Conservation (phyloP, 2,329 filamentous ascomycete genomes). For the Penicillium sp. region DNA sequence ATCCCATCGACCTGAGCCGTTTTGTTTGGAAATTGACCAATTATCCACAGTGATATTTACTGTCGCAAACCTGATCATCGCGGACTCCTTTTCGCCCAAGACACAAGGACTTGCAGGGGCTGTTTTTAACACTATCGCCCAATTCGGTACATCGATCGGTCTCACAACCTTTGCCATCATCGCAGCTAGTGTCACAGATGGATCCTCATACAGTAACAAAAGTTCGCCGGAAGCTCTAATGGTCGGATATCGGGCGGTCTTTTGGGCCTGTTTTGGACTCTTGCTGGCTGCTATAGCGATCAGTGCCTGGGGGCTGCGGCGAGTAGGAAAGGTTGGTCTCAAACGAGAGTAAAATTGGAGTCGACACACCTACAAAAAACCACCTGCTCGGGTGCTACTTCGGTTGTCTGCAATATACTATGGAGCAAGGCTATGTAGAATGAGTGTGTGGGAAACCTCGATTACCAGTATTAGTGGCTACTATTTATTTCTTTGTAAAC, state of each 20-base stretch:
- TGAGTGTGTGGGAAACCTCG: too few species aligned
- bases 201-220: constrained; percentile 27
- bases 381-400: too few species aligned
- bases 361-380: neutral
- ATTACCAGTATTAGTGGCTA: too few species aligned
- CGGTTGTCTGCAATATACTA: too few species aligned
- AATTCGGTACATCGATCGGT: constrained; percentile 57
- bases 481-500: too few species aligned
- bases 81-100: constrained; percentile 55
- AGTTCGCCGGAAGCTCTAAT: constrained; percentile 41
- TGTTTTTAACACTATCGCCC: constrained; percentile 60
- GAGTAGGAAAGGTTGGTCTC: constrained; percentile 51
- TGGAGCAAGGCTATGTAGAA: too few species aligned
- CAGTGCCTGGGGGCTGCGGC: constrained; percentile 46
- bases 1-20: too few species aligned
- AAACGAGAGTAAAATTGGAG: constrained; percentile 35
- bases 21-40: neutral
- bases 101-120: constrained; percentile 61
- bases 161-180: constrained; percentile 55
- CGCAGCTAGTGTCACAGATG: constrained; percentile 41
- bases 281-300: constrained; percentile 42
- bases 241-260: constrained; percentile 54
- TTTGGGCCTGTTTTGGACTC: constrained; percentile 54
- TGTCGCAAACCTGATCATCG: constrained; percentile 56
- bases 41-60: constrained; percentile 51